Percentiles rank a stretch among this genome's conserved stretches.
Conservation (phyloP, 2,329 filamentous ascomycete species). For the Aphanocladium album region DNA sequence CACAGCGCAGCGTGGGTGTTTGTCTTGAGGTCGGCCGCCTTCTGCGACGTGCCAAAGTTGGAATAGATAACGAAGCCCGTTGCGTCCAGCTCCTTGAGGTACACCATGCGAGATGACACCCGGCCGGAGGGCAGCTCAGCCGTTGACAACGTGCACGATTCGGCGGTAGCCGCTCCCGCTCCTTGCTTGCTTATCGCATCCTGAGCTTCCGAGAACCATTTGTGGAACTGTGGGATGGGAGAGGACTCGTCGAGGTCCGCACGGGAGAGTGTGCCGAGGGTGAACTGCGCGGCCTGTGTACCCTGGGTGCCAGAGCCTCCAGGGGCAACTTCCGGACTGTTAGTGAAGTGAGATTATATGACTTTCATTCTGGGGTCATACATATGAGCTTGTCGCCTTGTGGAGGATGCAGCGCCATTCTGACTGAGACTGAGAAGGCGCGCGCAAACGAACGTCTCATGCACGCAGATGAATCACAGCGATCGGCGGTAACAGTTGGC, state of each 20-base stretch:
- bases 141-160: slow-evolving; percentile 84
- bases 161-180: slow-evolving; percentile 54
- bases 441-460: slow-evolving; percentile 8
- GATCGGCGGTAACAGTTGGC: neutral
- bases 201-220: slow-evolving; percentile 78
- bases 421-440: slow-evolving; percentile 23
- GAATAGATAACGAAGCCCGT: slow-evolving; percentile 85
- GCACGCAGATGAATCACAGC: neutral
- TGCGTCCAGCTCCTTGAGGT: slow-evolving; percentile 87
- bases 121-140: slow-evolving; percentile 77
- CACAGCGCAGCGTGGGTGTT: slow-evolving; percentile 80
- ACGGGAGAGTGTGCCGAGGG: slow-evolving; percentile 53
- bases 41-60: slow-evolving; percentile 77
- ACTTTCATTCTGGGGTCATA: slow-evolving; percentile 27
- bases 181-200: slow-evolving; percentile 41
- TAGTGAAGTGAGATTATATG: neutral
- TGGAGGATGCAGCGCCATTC: slow-evolving; percentile 41
- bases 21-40: slow-evolving; percentile 60
- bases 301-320: slow-evolving; percentile 50
- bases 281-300: slow-evolving; percentile 70
- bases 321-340: slow-evolving; percentile 51
- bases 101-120: slow-evolving; percentile 81
- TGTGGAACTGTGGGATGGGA: slow-evolving; percentile 80
- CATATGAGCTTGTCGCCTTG: slow-evolving; percentile 45
- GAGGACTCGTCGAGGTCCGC: slow-evolving; percentile 54